These are phyloP conservation scores for Exophiala oligosperma DNA, from an alignment of 2,329 filamentous ascomycete species.

Conservation along the genomic window DNA sequence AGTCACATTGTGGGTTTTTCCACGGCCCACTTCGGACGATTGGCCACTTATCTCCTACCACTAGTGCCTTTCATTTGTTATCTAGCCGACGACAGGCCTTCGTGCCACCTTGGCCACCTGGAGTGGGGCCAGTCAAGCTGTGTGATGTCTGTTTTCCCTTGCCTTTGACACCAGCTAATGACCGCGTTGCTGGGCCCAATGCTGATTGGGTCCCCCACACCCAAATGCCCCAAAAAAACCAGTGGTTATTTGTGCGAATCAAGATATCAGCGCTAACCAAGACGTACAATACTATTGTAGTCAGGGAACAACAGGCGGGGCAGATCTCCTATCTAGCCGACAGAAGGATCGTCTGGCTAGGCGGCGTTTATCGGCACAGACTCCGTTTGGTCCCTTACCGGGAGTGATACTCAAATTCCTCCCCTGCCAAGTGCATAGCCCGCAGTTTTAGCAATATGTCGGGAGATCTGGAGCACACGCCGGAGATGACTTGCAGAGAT, in stretches of 20 bases:
- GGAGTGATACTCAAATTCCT: background rate
- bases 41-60: background rate
- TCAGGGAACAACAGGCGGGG: background rate
- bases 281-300: no score
- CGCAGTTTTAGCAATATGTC: background rate
- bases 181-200: no score
- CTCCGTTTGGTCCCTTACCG: background rate
- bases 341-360: background rate
- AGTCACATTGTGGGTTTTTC: background rate
- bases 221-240: no score
- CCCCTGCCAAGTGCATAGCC: background rate
- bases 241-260: no score
- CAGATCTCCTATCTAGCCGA: constrained; percentile 2
- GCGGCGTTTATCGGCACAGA: background rate
- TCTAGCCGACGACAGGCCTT: constrained; percentile 1
- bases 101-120: background rate
- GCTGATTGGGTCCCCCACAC: background rate
- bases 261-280: background rate
- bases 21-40: background rate
- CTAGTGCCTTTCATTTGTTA: background rate
- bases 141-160: no score
- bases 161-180: no score
- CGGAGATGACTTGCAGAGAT: constrained; percentile 4
- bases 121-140: background rate
- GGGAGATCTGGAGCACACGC: background rate